Conservation (phyloP, 2,329 filamentous ascomycete genomes). For the Golovinomyces cichoracearum region DNA sequence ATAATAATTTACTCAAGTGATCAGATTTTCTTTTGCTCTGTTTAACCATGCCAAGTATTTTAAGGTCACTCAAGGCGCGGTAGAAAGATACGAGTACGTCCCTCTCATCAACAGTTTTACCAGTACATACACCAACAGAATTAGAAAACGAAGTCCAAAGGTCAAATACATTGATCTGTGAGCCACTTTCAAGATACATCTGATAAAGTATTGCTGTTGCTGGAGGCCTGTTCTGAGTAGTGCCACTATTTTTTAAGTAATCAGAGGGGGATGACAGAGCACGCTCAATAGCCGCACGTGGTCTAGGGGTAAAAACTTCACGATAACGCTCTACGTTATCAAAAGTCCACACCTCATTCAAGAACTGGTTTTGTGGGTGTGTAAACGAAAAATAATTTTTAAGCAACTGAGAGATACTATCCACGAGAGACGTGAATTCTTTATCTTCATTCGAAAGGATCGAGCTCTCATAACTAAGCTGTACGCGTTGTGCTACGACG, state of each 20-base stretch:
- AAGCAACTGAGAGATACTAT: constrained; percentile 26
- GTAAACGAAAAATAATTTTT: constrained; percentile 19
- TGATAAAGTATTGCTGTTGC: constrained; percentile 51
- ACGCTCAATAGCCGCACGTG: constrained; percentile 43
- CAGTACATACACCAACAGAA: constrained; percentile 21
- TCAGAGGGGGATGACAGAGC: constrained; percentile 48
- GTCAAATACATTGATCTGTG: constrained; percentile 53
- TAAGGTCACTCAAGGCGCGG: constrained; percentile 57
- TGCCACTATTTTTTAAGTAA: constrained; percentile 42
- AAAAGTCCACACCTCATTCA: constrained; percentile 53
- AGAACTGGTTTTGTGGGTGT: constrained; percentile 23
- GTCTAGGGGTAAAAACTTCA: constrained; percentile 50
- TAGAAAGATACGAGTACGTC: constrained; percentile 57
- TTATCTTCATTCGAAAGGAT: constrained; percentile 44
- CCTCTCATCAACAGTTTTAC: constrained; percentile 23
- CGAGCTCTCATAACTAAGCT: constrained; percentile 50
- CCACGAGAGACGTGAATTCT: constrained; percentile 39
- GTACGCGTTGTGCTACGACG: constrained; percentile 56
- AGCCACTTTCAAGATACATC: constrained; percentile 51
- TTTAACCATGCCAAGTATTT: constrained; percentile 67
- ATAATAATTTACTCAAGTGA: constrained; percentile 60
- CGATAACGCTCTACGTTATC: constrained; percentile 42
- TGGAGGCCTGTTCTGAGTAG: constrained; percentile 23
- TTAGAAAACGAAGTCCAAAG: constrained; percentile 52
- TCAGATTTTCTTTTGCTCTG: constrained; percentile 75